Base-by-base conservation (phyloP, 306 rosid genomes). In the Quercus bicolor region DNA sequence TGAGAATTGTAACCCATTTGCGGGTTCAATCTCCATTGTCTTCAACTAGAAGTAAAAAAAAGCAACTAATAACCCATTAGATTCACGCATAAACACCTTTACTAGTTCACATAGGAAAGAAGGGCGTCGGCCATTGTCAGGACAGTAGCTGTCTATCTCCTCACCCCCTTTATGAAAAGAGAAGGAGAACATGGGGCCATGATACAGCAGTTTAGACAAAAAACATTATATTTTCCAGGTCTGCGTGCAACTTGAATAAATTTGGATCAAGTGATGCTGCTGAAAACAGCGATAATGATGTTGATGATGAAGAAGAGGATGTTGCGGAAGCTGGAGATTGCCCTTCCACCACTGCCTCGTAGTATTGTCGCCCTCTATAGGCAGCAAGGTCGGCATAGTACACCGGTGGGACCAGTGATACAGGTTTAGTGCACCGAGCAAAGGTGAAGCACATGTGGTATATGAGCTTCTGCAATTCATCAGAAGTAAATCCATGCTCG, bases 351-450 rank as follows among this genome's bases (percentile, higher is more conserved):
- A 75, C 24, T 24, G 90, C 89, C 48, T 92, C 93, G 7, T 89
- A 74, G 83, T 92, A 92, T 33, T 87, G 52, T 51, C 97, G 79
- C 77, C 97, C 96, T 74, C 97, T 84, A 33, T 90, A 90, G 20
- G 96, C 97, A 69, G 73, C 94, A 45, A 90, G 96, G 80, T 92
- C 97, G 2, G 97, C 97, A 79, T 92, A 92, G 84, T 90, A 92
- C 74, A 92, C 96, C 0, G 97, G 96, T 26, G 96, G 90, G 37
- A 89, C 96, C 72, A 92, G 61, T 1, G 97, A 92, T 6, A 92
- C 94, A 4, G 97, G 97, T 85, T 89, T 86, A 6, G 97, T 92
- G 86, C 97, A 92, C 76, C 93, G 86, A 29, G 96, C 97, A 86
- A 89, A 87, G 61, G 93, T 92, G 72, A 87, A 92, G 82, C 97